A percentile compares a stretch with the other conserved stretches of the same genome.
Conservation (phyloP, 2,329 filamentous ascomycete species). For the Clonostachys sp. region DNA sequence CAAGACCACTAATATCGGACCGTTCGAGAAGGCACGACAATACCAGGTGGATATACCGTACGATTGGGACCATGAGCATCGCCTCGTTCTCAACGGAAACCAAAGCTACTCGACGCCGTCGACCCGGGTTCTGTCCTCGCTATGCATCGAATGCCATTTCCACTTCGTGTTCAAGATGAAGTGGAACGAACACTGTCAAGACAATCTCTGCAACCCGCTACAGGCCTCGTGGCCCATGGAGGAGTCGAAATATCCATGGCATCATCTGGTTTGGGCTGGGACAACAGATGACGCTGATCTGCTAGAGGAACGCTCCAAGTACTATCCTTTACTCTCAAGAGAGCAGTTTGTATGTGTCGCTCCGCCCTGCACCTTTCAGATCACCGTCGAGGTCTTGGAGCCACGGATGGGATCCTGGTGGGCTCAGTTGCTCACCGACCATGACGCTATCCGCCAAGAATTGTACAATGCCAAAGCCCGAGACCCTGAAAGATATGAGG, state of each 20-base stretch:
- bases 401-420: slow-evolving; percentile 39
- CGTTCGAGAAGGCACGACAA: slow-evolving; percentile 24
- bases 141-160: slow-evolving; percentile 33
- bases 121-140: slow-evolving; percentile 22
- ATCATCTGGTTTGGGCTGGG: slow-evolving; percentile 28
- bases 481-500: slow-evolving; percentile 43
- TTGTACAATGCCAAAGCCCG: slow-evolving; percentile 29
- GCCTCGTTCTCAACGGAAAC: slow-evolving; percentile 30
- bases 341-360: slow-evolving; percentile 37
- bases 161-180: slow-evolving; percentile 32
- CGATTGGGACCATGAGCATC: slow-evolving; percentile 26
- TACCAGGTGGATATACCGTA: slow-evolving; percentile 20
- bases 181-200: slow-evolving; percentile 20
- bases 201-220: slow-evolving; percentile 19
- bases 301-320: slow-evolving; percentile 18
- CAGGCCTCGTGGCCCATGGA: slow-evolving; percentile 25
- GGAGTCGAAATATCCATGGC: slow-evolving; percentile 29
- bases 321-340: slow-evolving; percentile 28
- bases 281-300: slow-evolving; percentile 18
- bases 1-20: slow-evolving; percentile 24
- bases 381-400: slow-evolving; percentile 42
- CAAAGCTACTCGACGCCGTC: slow-evolving; percentile 22
- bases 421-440: slow-evolving; percentile 38
- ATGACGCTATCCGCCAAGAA: slow-evolving; percentile 33
- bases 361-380: slow-evolving; percentile 29